Base-by-base conservation (phyloP, 805 yeast species). In the Teunomyces pallodes region DNA sequence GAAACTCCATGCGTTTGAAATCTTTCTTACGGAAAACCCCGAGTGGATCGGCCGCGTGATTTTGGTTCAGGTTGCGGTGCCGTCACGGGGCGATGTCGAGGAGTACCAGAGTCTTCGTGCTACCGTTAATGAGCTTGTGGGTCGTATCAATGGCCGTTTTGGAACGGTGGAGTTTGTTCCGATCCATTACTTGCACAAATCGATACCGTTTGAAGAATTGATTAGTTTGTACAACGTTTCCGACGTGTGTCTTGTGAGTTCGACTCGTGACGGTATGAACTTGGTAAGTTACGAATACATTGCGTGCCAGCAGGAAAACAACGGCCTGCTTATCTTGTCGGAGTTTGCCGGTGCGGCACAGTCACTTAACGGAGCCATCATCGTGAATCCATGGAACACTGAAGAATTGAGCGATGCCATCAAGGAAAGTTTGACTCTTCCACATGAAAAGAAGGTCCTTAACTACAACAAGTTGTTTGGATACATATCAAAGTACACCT, bases 261-360 rank as follows among this genome's bases (percentile, higher is more conserved):
- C 96, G 2, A 95, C 99, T 0, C 81, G 99, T 62, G 99, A 94
- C 65, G 99, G 99, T 58, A 94, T 94, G 99, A 94, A 94, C 65
- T 79, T 94, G 60, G 99, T 95, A 39, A 82, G 92, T 46, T 95
- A 90, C 65, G 99, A 94, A 70, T 94, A 94, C 67, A 90, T 94
- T 59, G 97, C 98, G 0, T 92, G 98, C 62, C 99, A 94, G 69
- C 80, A 83, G 53, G 84, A 84, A 42, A 83, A 83, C 52, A 84
- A 90, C 53, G 99, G 99, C 7, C 83, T 90, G 3, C 75, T 94
- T 56, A 87, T 94, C 43, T 67, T 94, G 53, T 86, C 96, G 36
- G 99, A 94, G 70, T 94, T 94, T 70, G 94, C 99, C 0, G 99
- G 99, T 43, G 99, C 99, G n/a, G 98, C 99, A 0, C 99, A 94